These are phyloP conservation scores for Singerocomus inundabilis DNA, from an alignment of 1,284 basidiomycete genomes.

Conservation along the genomic window DNA sequence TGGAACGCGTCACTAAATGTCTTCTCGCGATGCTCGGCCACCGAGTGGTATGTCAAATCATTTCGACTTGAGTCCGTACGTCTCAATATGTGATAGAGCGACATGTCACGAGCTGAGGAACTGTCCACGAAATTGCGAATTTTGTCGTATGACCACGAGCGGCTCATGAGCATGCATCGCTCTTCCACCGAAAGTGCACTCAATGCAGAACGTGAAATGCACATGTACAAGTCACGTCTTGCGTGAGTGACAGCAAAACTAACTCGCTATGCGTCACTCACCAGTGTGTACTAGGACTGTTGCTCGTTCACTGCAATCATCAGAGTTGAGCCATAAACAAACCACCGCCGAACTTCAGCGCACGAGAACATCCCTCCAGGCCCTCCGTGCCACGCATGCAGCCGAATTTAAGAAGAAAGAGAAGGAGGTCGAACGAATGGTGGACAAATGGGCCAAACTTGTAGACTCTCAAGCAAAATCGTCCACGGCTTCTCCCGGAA, in stretches of 20 bases:
- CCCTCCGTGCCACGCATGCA: constrained; percentile 62
- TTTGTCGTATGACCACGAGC: constrained; percentile 80
- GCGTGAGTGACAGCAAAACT: constrained; percentile 46
- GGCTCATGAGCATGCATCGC: constrained; percentile 63
- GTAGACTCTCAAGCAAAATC: constrained; percentile 64
- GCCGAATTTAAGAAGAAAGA: constrained; percentile 81
- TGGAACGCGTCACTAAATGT: constrained; percentile 73
- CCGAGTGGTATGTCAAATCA: constrained; percentile 59
- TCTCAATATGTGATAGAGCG: constrained; percentile 51
- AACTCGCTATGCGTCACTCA: constrained; percentile 11
- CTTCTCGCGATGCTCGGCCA: constrained; percentile 77
- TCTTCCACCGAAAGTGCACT: constrained; percentile 57
- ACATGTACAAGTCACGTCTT: constrained; percentile 66
- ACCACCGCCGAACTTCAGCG: constrained; percentile 67
- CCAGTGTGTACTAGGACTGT: constrained; percentile 42
- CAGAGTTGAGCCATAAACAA: constrained; percentile 66
- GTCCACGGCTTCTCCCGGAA: constrained; percentile 43
- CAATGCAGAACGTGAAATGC: constrained; percentile 71
- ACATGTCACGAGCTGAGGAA: constrained; percentile 78
- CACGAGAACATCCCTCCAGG: constrained; percentile 59
- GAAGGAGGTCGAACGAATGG: constrained; percentile 74
- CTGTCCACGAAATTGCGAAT: constrained; percentile 74
- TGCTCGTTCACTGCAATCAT: constrained; percentile 52
- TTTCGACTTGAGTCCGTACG: neutral
- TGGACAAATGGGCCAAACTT: constrained; percentile 76